Percentiles rank a stretch among this genome's conserved stretches.
phyloP scores from a whole-genome alignment of 495 filamentous ascomycete genomes.

The Aspergillus bridgeri region DNA sequence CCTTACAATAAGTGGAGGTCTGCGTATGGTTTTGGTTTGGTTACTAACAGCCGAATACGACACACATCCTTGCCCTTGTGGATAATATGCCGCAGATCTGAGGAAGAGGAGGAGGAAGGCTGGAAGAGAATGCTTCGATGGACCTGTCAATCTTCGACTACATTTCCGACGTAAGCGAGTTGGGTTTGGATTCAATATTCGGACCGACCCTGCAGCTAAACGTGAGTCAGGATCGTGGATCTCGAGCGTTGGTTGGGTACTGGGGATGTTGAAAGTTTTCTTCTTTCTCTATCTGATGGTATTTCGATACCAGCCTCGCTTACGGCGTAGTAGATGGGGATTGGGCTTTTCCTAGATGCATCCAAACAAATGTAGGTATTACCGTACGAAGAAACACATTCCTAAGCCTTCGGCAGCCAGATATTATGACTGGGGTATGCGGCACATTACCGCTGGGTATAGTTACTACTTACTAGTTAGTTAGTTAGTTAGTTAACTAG shows the following conservation, averaged over 20 bases:
- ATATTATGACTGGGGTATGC: neutral
- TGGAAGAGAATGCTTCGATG: slow-evolving; percentile 6
- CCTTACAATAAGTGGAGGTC: neutral
- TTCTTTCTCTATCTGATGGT: neutral
- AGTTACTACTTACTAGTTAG: no score
- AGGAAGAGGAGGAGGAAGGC: neutral
- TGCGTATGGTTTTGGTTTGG: neutral
- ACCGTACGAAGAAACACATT: neutral
- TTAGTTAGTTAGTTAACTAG: no score
- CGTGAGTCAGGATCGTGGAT: slow-evolving; percentile 15
- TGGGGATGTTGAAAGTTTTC: slow-evolving; percentile 1
- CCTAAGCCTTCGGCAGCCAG: neutral
- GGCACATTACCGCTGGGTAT: no score
- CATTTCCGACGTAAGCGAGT: slow-evolving; percentile 7
- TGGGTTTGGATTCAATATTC: slow-evolving; percentile 1
- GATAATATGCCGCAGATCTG: neutral
- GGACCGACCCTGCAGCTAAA: slow-evolving; percentile 10
- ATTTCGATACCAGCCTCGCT: neutral
- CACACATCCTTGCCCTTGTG: neutral
- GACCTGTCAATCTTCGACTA: slow-evolving; percentile 15
- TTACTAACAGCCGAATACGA: neutral
- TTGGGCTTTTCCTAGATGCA: neutral
- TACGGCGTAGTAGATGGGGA: neutral
- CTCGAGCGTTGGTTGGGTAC: slow-evolving; percentile 4
- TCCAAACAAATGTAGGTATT: neutral